Evolutionary conservation across 2,329 filamentous ascomycete genomes (phyloP).

Genomic region (Gyromitra esculenta): DNA sequence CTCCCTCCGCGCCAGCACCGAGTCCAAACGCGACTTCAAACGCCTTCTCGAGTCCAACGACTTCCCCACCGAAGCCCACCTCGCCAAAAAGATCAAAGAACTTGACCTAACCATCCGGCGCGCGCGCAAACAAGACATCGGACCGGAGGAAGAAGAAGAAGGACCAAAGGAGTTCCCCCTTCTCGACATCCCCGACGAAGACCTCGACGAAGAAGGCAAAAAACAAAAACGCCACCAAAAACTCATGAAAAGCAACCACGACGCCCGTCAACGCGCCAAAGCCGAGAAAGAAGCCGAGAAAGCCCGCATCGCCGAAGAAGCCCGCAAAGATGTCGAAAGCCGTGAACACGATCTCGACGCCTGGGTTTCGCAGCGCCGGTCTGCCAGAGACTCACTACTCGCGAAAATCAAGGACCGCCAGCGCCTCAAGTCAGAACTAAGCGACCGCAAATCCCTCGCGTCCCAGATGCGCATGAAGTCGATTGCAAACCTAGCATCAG

Average conservation of each 20-base stretch:
- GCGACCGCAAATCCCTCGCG: conserved; percentile 94
- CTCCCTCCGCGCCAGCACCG: conserved; percentile 74
- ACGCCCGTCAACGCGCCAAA: conserved; percentile 91
- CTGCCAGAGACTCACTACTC: conserved; percentile 74
- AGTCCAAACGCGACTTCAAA: conserved; percentile 90
- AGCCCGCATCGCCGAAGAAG: conserved; percentile 81
- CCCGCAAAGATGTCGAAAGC: conserved; percentile 82
- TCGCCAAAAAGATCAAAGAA: conserved; percentile 86
- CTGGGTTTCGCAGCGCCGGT: conserved; percentile 85
- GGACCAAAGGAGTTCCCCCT: conserved; percentile 71
- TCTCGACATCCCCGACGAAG: conserved; percentile 86
- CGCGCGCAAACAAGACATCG: conserved; percentile 91
- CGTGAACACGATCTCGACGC: conserved; percentile 83
- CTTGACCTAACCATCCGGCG: conserved; percentile 90
- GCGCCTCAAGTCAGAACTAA: conserved; percentile 89
- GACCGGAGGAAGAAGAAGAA: conserved; percentile 79
- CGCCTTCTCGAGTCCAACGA: conserved; percentile 88
- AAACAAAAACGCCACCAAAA: conserved; percentile 94
- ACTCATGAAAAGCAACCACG: conserved; percentile 92
- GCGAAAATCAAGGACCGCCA: conserved; percentile 93
- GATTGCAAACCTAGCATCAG: conserved; percentile 92
- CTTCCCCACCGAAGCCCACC: conserved; percentile 85
- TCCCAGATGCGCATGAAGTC: conserved; percentile 98
- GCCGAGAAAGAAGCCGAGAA: conserved; percentile 94
- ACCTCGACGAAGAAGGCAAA: conserved; percentile 88